phyloP scores from a whole-genome alignment of 345 rosid genomes.

The Abelmoschus esculentus region DNA sequence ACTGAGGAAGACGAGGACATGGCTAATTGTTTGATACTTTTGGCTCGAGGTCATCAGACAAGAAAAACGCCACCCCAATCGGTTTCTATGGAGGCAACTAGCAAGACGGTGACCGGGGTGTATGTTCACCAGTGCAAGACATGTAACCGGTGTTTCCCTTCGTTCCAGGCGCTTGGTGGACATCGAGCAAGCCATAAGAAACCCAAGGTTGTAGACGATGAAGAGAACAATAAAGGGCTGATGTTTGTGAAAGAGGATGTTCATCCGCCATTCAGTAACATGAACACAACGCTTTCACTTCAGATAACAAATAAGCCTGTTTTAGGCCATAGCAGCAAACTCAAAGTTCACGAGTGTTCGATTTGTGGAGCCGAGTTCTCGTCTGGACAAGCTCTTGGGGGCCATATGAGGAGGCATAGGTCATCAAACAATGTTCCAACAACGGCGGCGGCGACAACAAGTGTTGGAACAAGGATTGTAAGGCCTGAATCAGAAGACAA shows the following conservation, averaged over 20 bases:
- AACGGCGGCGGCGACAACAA: conserved; percentile 2
- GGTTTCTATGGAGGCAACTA: neutral
- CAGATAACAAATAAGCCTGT: conserved; percentile 25
- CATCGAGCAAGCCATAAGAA: conserved; percentile 95
- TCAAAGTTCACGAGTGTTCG: conserved; percentile 77
- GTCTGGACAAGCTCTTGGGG: conserved; percentile 93
- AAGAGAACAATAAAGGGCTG: conserved; percentile 28
- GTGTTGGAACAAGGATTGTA: conserved; percentile 9
- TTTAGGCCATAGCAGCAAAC: neutral
- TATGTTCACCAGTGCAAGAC: conserved; percentile 72
- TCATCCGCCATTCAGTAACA: conserved; percentile 2
- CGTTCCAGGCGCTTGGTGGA: conserved; percentile 95
- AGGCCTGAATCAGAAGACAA: conserved; percentile 24
- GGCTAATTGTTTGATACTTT: conserved; percentile 62
- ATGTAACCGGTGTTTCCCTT: conserved; percentile 66
- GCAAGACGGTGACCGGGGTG: conserved; percentile 12
- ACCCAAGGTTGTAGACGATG: conserved; percentile 30
- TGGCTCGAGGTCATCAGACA: conserved; percentile 40
- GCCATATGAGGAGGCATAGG: conserved; percentile 94
- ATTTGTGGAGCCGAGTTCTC: conserved; percentile 74
- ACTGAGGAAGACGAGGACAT: conserved; percentile 48
- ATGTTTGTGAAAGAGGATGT: neutral
- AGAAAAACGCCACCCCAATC: neutral
- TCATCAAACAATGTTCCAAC: conserved; percentile 12
- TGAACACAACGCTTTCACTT: conserved; percentile 46